Evolutionary conservation across 768 basidiomycete genomes (phyloP), one percentile per base, ranked within the genome.

Genomic region (Russula abietina): DNA sequence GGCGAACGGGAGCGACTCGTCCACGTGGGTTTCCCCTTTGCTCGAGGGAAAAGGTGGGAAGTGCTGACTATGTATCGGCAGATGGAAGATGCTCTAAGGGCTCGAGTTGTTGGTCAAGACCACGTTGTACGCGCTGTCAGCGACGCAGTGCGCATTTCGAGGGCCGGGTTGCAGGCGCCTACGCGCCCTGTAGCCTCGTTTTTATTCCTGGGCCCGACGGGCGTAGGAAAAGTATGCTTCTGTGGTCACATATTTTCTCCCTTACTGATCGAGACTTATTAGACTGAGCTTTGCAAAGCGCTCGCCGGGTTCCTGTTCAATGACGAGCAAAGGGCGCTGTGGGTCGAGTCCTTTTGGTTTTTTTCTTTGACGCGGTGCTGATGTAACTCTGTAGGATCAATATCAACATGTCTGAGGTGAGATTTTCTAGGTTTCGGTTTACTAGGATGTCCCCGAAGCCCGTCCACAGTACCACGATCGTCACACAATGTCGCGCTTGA

Each of bases 151-250:
- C 84, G 93, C 19, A 89, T 98, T 56, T 96, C 93, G 33, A 85
- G 95, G 55, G 91, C 94, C 3, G 95, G 96, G 0, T 73, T 98
- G 22, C 88, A 93, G 68, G 89, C 91, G 1, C 90, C 92, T 8
- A 89, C 90, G 67, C 79, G 93, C 17, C 96, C 95, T 1, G 87
- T 96, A 19, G 93, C 95, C 3, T 93, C 91, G 1, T 95, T 97
- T 83, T 77, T 97, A 49, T 93, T 97, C 79, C 74, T 91, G 60
- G 92, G 92, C 1, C 90, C 93, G 0, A 92, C 91, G 0, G 93
- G 93, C 67, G 90, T 91, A 2, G 92, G 90, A 14, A 92, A 92
- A 77, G 87, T 85, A 63, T 9, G 74, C 49, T 51, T 1, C 22
- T 5, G 10, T 16, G 17, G 14, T 5, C 33, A 36, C 50, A n/a